Evolutionary conservation across 768 basidiomycete species (phyloP).

Genomic region (Ramaria sp.): DNA sequence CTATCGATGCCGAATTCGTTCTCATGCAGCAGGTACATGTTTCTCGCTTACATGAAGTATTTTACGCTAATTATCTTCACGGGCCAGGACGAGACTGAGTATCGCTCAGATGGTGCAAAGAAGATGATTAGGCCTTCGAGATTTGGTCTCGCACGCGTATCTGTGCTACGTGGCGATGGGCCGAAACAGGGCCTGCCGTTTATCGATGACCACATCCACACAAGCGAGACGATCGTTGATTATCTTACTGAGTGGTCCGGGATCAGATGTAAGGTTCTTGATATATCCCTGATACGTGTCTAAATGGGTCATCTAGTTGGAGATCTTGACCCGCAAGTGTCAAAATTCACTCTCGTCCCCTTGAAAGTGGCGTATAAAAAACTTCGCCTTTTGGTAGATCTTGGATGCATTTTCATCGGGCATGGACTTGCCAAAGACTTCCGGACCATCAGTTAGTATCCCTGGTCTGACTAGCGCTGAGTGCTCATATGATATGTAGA

Average conservation of each 20-base stretch:
- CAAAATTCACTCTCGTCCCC: conserved; percentile 83
- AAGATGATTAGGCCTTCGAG: conserved; percentile 87
- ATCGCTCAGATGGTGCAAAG: conserved; percentile 88
- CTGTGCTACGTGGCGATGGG: conserved; percentile 82
- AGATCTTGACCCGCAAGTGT: conserved; percentile 78
- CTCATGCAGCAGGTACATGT: conserved; percentile 76
- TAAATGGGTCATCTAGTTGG: conserved; percentile 46
- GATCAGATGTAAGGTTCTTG: conserved; percentile 61
- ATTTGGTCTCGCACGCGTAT: conserved; percentile 88
- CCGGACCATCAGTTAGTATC: conserved; percentile 86
- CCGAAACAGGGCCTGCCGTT: conserved; percentile 76
- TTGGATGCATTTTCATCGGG: conserved; percentile 93
- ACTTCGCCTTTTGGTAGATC: conserved; percentile 81
- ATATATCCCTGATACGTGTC: not conserved
- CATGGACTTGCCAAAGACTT: conserved; percentile 98
- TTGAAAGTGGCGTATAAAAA: conserved; percentile 99
- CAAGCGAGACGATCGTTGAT: conserved; percentile 90
- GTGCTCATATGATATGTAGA: conserved; percentile 34
- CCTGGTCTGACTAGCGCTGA: not conserved
- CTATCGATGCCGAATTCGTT: conserved; percentile 98
- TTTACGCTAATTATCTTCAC: not conserved
- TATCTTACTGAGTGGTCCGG: conserved; percentile 97
- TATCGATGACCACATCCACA: conserved; percentile 97
- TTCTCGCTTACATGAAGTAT: not conserved
- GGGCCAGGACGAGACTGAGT: conserved; percentile 84